A percentile compares a stretch with the other conserved stretches of the same genome.
Conservation (phyloP, 1,284 basidiomycete genomes). For the Sporisorium sorghi region DNA sequence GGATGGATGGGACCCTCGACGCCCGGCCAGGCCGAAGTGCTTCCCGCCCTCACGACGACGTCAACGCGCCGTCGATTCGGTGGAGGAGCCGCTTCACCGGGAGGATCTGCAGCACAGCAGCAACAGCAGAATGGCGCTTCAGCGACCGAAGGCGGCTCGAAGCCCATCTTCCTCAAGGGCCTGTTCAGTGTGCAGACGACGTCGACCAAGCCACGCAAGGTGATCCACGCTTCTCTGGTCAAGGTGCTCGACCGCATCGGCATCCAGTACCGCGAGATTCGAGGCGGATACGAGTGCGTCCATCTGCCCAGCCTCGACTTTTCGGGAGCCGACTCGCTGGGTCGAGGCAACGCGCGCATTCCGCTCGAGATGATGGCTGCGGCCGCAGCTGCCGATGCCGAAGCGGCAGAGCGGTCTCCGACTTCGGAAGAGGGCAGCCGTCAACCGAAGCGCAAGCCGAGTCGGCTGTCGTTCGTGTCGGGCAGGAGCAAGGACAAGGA, state of each 20-base stretch:
- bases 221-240: slow-evolving; percentile 85
- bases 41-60: slow-evolving; percentile 25
- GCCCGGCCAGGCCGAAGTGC: slow-evolving; percentile 46
- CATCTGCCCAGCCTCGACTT: slow-evolving; percentile 90
- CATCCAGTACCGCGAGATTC: slow-evolving; percentile 90
- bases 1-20: slow-evolving; percentile 48
- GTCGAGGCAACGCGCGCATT: slow-evolving; percentile 58
- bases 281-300: slow-evolving; percentile 93
- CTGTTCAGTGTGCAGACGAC: slow-evolving; percentile 84
- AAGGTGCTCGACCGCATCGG: slow-evolving; percentile 92
- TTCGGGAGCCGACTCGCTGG: slow-evolving; percentile 44
- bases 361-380: slow-evolving; percentile 42
- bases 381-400: slow-evolving; percentile 26
- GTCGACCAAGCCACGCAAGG: slow-evolving; percentile 84
- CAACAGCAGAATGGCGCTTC: slow-evolving; percentile 18
- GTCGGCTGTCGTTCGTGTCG: slow-evolving; percentile 55
- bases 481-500: slow-evolving; percentile 47
- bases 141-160: slow-evolving; percentile 38
- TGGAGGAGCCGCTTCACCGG: slow-evolving; percentile 14
- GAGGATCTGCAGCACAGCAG: slow-evolving; percentile 2
- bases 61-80: slow-evolving; percentile 36
- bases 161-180: slow-evolving; percentile 70
- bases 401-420: slow-evolving; percentile 21
- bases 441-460: slow-evolving; percentile 52
- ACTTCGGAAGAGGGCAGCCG: slow-evolving; percentile 23